Conservation (phyloP, 2,329 filamentous ascomycete species). For the Fusarium decemcellulare region DNA sequence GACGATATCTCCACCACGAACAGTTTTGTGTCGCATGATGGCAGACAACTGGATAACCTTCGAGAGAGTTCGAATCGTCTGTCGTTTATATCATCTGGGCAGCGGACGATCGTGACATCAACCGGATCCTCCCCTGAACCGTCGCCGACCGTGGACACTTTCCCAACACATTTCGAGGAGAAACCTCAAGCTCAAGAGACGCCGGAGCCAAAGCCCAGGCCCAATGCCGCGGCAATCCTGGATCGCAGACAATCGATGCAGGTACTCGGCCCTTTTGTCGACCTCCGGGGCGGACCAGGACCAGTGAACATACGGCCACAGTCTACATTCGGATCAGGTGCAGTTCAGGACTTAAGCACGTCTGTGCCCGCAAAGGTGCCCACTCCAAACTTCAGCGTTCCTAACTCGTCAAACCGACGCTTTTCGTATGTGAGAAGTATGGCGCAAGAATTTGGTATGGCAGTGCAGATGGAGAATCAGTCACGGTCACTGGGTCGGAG, state of each 20-base stretch:
- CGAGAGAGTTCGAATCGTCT: conserved; percentile 70
- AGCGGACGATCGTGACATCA: conserved; percentile 72
- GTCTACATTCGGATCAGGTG: conserved; percentile 35
- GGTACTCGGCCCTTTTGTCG: conserved; percentile 59
- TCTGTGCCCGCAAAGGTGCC: conserved; percentile 19
- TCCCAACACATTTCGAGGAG: conserved; percentile 49
- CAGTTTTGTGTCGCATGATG: conserved; percentile 71
- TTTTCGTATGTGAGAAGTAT: conserved; percentile 57
- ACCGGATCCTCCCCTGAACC: conserved; percentile 66
- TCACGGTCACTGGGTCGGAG: conserved; percentile 40
- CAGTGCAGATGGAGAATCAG: conserved; percentile 27
- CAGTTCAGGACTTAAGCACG: conserved; percentile 20
- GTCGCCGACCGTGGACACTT: conserved; percentile 69
- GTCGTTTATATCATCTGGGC: conserved; percentile 72
- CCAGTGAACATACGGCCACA: conserved; percentile 43
- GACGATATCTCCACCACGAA: conserved; percentile 72
- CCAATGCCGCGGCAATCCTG: conserved; percentile 66
- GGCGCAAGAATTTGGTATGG: conserved; percentile 36
- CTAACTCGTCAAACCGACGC: conserved; percentile 61
- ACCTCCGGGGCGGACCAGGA: conserved; percentile 52
- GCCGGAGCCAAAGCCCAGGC: conserved; percentile 60
- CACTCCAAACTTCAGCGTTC: conserved; percentile 69
- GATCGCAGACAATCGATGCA: conserved; percentile 68
- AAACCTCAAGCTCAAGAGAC: conserved; percentile 39
- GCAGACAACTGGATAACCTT: conserved; percentile 69